A percentile compares a stretch with the other conserved stretches of the same genome.
Evolutionary conservation across 441 rosid species (phyloP).

Genomic region (Breynia disticha): DNA sequence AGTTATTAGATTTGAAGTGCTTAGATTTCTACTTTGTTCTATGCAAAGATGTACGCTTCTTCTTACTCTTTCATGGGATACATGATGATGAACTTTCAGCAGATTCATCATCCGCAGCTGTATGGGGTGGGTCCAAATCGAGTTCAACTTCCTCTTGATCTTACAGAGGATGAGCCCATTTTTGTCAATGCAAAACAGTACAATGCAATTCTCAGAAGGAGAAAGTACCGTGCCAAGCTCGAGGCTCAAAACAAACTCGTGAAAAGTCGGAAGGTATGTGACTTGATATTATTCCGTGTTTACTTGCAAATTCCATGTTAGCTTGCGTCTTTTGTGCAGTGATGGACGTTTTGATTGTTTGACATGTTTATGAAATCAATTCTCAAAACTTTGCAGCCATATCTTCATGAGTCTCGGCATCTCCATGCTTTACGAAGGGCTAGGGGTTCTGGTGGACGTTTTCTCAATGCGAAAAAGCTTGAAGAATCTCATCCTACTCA

Average conservation of each 20-base stretch:
- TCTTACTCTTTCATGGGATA: slow-evolving; percentile 16
- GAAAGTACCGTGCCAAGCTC: slow-evolving; percentile 88
- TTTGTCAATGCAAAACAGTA: slow-evolving; percentile 95
- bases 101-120: slow-evolving; percentile 45
- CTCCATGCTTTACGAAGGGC: slow-evolving; percentile 85
- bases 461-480: slow-evolving; percentile 77
- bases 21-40: slow-evolving; percentile 1
- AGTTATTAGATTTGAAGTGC: slow-evolving; percentile 4
- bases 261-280: slow-evolving; percentile 63
- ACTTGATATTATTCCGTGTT: background rate
- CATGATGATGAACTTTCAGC: slow-evolving; percentile 22
- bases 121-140: slow-evolving; percentile 46
- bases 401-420: slow-evolving; percentile 94
- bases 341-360: background rate
- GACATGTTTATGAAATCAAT: slow-evolving; percentile 1
- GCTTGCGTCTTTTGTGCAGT: background rate
- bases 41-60: slow-evolving; percentile 13
- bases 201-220: slow-evolving; percentile 85
- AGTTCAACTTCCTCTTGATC: slow-evolving; percentile 58
- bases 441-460: slow-evolving; percentile 91
- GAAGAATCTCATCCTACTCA: slow-evolving; percentile 30
- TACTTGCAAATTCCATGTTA: background rate
- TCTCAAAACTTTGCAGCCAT: slow-evolving; percentile 48
- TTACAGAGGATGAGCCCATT: slow-evolving; percentile 87
- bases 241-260: slow-evolving; percentile 55